Conservation (phyloP, 768 basidiomycete species). For the Russula brevipes region DNA sequence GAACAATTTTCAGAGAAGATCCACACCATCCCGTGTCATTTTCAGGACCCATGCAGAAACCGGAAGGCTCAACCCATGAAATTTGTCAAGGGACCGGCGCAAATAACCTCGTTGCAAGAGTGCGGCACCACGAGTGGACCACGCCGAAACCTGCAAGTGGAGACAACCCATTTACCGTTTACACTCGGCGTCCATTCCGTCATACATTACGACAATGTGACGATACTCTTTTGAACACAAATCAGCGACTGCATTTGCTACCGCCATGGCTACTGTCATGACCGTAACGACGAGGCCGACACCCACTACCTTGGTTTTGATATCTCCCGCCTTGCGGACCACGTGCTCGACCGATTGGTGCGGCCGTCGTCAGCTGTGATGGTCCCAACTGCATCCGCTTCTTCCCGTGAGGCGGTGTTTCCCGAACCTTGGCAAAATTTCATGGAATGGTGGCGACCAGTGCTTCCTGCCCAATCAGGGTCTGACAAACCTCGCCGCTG, state of each 20-base stretch:
- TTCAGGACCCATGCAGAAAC: constrained; percentile 50
- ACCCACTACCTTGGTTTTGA: no score
- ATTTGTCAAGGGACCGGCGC: no score
- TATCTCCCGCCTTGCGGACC: no score
- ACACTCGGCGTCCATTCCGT: not conserved
- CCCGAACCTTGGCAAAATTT: not conserved
- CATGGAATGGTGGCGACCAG: not conserved
- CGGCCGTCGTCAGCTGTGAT: not conserved
- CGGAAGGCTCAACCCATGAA: constrained; percentile 47
- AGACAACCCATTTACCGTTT: not conserved
- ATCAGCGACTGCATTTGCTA: not conserved
- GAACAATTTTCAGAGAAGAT: constrained; percentile 45
- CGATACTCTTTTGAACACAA: not conserved
- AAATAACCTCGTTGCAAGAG: no score
- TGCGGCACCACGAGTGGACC: not conserved
- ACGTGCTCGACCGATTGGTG: not conserved
- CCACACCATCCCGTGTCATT: constrained; percentile 43
- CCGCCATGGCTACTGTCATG: not conserved
- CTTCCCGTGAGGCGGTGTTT: not conserved
- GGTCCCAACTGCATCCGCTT: not conserved
- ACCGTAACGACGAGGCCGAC: not conserved
- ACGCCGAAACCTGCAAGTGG: not conserved
- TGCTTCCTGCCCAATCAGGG: not conserved
- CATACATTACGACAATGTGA: not conserved
- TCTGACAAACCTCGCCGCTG: constrained; percentile 1